A percentile compares a stretch with the other conserved stretches of the same genome.
phyloP scores from a whole-genome alignment of 495 filamentous ascomycete genomes.

The Podospora appendiculata region DNA sequence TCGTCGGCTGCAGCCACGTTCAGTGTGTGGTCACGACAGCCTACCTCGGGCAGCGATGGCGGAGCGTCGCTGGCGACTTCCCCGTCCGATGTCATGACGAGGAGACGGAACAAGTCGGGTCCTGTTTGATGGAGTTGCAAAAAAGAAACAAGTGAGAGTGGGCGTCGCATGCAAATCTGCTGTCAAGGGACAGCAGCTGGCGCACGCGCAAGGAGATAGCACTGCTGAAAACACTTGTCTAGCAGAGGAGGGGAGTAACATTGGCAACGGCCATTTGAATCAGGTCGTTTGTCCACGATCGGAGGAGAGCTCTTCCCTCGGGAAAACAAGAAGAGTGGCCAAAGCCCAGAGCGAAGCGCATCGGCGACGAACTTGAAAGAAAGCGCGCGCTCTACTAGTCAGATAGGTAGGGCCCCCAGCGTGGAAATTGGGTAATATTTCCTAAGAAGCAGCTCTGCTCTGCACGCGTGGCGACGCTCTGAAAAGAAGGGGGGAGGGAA shows the following conservation, averaged over 20 bases:
- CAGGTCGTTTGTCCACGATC: slow-evolving; percentile 2
- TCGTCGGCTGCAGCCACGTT: neutral
- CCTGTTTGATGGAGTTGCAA: neutral
- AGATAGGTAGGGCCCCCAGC: no score
- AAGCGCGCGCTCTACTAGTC: no score
- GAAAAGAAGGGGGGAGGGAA: no score
- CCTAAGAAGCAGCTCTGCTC: no score
- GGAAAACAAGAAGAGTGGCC: slow-evolving; percentile 1
- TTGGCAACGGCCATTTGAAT: slow-evolving; percentile 10
- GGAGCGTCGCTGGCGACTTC: neutral
- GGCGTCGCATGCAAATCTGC: slow-evolving; percentile 1
- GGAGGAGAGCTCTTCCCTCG: slow-evolving; percentile 9
- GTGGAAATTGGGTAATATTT: no score
- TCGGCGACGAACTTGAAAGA: no score
- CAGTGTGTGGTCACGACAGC: neutral
- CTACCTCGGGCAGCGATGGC: neutral
- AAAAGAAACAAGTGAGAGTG: neutral
- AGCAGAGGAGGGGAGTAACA: slow-evolving; percentile 1
- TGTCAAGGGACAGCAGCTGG: neutral
- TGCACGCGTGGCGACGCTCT: no score
- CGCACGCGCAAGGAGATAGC: neutral
- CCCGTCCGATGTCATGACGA: neutral
- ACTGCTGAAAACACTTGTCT: slow-evolving; percentile 24
- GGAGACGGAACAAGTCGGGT: neutral
- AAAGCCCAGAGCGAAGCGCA: neutral